Evolutionary conservation across 2,329 filamentous ascomycete genomes (phyloP), one percentile per base, ranked within the genome.

Genomic region (Hypoxylon sp.): DNA sequence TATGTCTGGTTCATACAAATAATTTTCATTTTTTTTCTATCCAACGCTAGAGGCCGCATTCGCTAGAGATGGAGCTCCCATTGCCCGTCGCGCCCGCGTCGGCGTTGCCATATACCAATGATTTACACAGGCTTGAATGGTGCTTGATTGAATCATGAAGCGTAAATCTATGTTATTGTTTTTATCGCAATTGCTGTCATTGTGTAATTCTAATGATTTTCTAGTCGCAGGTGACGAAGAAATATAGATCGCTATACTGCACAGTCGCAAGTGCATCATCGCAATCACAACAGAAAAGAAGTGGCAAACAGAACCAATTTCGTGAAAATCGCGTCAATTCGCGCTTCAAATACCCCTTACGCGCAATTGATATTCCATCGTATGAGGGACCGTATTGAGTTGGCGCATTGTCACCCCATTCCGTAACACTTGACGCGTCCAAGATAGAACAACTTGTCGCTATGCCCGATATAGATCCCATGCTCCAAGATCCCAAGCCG

Each of bases 381-480:
- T 35, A 48, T 61, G 55, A 58, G 67, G 29, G 8, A 42, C 47
- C 33, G 14, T 51, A 50, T 53, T 54, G 53, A 62, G 48, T 31
- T 54, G 19, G 46, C 50, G 46, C 50, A 31, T 64, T 31, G 44
- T 29, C 35, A 22, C 11, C 33, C 53, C 26, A 47, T 58, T 33
- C 19, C 35, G 59, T 69, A 66, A 53, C 44, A 37, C 58, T 57
- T 50, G 51, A 71, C 71, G 42, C 66, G 52, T 61, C 60, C 47
- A 50, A 59, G 2, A n/a, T 19, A 50, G 46, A 63, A 50, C 48
- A 22, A 61, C 24, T 42, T 14, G 51, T 53, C 68, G 68, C 53
- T 58, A 78, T 78, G 77, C 71, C 76, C 33, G 74, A 75, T 54
- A 67, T 75, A 71, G 76, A 76, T 59, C 71, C 77, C 5, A 68